Evolutionary conservation across 2,329 filamentous ascomycete species (phyloP).

Genomic region (Colletotrichum sp.): DNA sequence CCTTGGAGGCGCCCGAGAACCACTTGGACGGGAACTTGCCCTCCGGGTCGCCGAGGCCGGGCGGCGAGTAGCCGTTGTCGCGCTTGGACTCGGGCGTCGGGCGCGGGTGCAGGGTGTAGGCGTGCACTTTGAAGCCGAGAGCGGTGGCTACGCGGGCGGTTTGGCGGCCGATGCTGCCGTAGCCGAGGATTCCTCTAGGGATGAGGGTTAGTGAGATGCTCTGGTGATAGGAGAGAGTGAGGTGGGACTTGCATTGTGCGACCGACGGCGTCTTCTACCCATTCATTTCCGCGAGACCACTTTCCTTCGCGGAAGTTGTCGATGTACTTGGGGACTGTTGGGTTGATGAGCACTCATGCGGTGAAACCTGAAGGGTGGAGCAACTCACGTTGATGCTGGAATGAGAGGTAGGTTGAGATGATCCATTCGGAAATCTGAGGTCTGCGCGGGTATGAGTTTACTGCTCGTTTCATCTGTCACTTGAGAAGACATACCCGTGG

Average conservation of each 20-base stretch:
- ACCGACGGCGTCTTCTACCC: constrained; percentile 47
- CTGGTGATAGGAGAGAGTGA: background rate
- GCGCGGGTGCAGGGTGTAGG: constrained; percentile 76
- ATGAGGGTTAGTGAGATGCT: background rate
- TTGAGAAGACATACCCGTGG: constrained; percentile 49
- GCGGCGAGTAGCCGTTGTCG: constrained; percentile 71
- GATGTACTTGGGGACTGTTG: constrained; percentile 49
- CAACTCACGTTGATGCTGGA: constrained; percentile 52
- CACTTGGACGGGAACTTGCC: constrained; percentile 54
- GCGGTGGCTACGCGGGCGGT: constrained; percentile 63
- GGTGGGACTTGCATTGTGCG: constrained; percentile 50
- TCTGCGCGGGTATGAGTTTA: constrained; percentile 29
- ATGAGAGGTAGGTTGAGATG: constrained; percentile 54
- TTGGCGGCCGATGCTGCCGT: constrained; percentile 60
- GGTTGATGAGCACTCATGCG: background rate
- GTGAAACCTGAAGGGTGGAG: background rate
- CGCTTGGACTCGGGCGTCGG: constrained; percentile 66
- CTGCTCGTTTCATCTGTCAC: background rate
- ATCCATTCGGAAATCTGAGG: constrained; percentile 65
- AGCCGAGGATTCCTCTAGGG: constrained; percentile 56
- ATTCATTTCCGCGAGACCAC: constrained; percentile 43
- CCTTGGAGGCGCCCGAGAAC: constrained; percentile 51
- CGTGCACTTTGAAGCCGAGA: constrained; percentile 75
- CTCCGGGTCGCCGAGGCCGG: constrained; percentile 64
- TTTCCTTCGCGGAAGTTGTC: constrained; percentile 45